A percentile compares a stretch with the other conserved stretches of the same genome.
Conservation (phyloP, 2,329 filamentous ascomycete genomes). For the Penicillium sumatraense region DNA sequence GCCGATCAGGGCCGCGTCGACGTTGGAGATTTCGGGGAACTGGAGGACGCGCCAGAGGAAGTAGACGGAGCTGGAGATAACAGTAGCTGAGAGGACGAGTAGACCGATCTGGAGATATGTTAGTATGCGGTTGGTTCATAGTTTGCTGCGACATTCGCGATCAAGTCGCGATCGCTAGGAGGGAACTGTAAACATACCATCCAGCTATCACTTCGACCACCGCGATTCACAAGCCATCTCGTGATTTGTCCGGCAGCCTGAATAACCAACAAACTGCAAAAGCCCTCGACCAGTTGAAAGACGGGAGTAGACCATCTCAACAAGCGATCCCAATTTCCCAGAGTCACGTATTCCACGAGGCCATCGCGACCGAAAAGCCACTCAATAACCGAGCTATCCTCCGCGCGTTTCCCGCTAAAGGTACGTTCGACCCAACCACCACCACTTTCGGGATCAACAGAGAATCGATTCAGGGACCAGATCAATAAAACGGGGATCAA, state of each 20-base stretch:
- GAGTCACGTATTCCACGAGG: conserved; percentile 75
- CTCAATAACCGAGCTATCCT: conserved; percentile 70
- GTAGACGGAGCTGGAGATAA: conserved; percentile 92
- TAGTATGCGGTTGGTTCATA: conserved; percentile 13
- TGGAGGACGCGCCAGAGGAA: conserved; percentile 94
- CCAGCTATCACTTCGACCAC: conserved; percentile 91
- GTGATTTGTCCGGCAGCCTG: conserved; percentile 94
- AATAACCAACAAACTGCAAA: conserved; percentile 94
- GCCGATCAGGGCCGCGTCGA: conserved; percentile 90
- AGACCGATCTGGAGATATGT: conserved; percentile 71
- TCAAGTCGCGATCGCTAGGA: background rate
- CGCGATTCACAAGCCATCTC: conserved; percentile 87
- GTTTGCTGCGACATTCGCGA: background rate
- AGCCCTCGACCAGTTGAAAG: conserved; percentile 93
- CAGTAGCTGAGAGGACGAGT: conserved; percentile 82
- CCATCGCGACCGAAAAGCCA: conserved; percentile 91
- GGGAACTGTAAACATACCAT: conserved; percentile 67
- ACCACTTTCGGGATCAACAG: conserved; percentile 74
- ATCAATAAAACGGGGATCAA: conserved; percentile 86
- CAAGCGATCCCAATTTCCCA: conserved; percentile 87
- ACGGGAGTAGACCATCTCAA: conserved; percentile 89
- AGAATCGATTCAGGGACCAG: conserved; percentile 94
- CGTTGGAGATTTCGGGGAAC: conserved; percentile 90
- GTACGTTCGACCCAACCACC: conserved; percentile 81
- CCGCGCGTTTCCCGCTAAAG: conserved; percentile 68